Evolutionary conservation across 768 basidiomycete species (phyloP), one percentile per base, ranked within the genome.

Genomic region (Suillus sp.): DNA sequence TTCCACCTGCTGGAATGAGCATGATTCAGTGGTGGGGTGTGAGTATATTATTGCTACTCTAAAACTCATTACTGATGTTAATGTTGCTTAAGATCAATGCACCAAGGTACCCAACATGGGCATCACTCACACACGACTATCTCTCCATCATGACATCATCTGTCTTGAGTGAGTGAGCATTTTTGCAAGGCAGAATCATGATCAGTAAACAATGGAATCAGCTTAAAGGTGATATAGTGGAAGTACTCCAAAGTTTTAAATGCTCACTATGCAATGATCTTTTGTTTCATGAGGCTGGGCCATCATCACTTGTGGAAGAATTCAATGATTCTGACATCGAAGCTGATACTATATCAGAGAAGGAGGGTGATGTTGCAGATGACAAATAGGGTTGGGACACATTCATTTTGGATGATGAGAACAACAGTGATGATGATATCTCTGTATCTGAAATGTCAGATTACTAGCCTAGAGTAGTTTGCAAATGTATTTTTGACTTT

Each of bases 21-120:
- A 47, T 11, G 1, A 47, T 47, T 47, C 45, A 47, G 13, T 47
- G 45, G 45, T 47, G 45, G 45, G 22, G 45, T 22, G 22, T 47
- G 45, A 47, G 45, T 47, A 47, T 47, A 47, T 47, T n/a, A 45
- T 22, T 45, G 45, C 45, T 45, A 22, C 45, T 45, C n/a, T 45
- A 22, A 45, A 45, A 22, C 45, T 45, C n/a, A 4, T 45, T 45
- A 45, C 45, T 45, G 11, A 45, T 45, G 20, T 43, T n/a, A 43
- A 43, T 43, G 45, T 45, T 0, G 45, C 45, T 45, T 22, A 45
- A n/a, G 43, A 43, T 43, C n/a, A 43, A 43, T 43, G 43, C 43
- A 43, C 43, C 14, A 1, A n/a, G n/a, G 45, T 45, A 45, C 45
- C 45, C 11, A 1, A 45, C 1, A 2, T 45, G n/a, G 45, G 45